phyloP scores from a whole-genome alignment of 805 yeast species.

The Wickerhamomyces xylosicus region DNA sequence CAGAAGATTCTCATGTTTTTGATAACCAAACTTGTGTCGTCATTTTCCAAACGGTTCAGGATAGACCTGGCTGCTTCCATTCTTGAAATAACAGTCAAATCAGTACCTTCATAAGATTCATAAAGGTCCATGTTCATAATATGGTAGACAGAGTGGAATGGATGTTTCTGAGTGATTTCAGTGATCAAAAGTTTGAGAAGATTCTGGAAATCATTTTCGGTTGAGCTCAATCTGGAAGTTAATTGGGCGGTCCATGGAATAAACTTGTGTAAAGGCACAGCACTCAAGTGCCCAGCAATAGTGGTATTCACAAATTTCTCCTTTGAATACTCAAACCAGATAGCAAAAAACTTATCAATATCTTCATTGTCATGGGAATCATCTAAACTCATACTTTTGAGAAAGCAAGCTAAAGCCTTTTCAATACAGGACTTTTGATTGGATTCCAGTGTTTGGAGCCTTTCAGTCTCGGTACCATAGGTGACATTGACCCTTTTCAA shows the following conservation, averaged over 20 bases:
- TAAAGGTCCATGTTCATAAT: slow-evolving; percentile 47
- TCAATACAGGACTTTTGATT: slow-evolving; percentile 34
- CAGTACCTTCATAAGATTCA: slow-evolving; percentile 24
- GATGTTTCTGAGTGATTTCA: slow-evolving; percentile 44
- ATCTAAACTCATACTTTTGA: slow-evolving; percentile 38
- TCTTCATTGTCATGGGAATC: slow-evolving; percentile 40
- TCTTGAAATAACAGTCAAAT: slow-evolving; percentile 31
- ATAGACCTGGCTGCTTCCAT: slow-evolving; percentile 42
- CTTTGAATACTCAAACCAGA: slow-evolving; percentile 65
- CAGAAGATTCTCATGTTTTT: slow-evolving; percentile 40
- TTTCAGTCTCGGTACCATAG: slow-evolving; percentile 37
- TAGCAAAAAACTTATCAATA: slow-evolving; percentile 66
- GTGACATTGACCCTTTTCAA: slow-evolving; percentile 38
- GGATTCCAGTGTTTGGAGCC: slow-evolving; percentile 27
- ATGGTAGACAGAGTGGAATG: slow-evolving; percentile 62
- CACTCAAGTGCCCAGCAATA: slow-evolving; percentile 26
- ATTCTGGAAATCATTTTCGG: slow-evolving; percentile 41
- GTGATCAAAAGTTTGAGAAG: slow-evolving; percentile 37
- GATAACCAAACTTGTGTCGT: slow-evolving; percentile 18
- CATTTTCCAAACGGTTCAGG: slow-evolving; percentile 27
- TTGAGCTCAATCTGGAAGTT: slow-evolving; percentile 53
- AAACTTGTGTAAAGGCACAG: slow-evolving; percentile 50
- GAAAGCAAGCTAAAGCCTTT: slow-evolving; percentile 48
- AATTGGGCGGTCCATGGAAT: slow-evolving; percentile 80
- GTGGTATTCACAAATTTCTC: slow-evolving; percentile 32